Evolutionary conservation across 495 filamentous ascomycete species (phyloP), one percentile per base, ranked within the genome.

Genomic region (Neurospora terricola): DNA sequence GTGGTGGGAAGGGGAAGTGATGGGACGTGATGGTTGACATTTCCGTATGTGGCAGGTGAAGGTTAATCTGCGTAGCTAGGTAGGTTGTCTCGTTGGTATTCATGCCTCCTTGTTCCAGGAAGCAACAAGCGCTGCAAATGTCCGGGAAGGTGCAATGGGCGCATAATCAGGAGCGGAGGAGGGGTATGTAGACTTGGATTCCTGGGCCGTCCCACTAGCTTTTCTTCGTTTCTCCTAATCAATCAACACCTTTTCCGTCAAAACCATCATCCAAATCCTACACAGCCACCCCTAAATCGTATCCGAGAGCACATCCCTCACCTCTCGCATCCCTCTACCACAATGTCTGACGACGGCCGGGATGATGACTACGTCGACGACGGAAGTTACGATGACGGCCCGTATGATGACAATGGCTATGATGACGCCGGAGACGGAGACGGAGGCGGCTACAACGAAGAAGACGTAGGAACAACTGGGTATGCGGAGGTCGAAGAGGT

Each of bases 141-240:
- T 10, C 14, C 6, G 39, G 3, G 18, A 21, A 45, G 8, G n/a
- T 45, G 8, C 18, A 10, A 45, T 45, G 9, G 10, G 43, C 1
- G 7, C 8, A 45, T 21, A 2, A 9, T 0, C 8, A 45, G n/a
- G 43, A 10, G 9, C 8, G 4, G 43, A 21, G n/a, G 45, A 54
- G n/a, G 45, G 10, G 10, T 11, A 23, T 2, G 23, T 23, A 12
- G 21, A 54, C 2, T 2, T 23, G 1, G 2, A 9, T 23, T 54
- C 9, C 0, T 12, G 9, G 10, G 0, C n/a, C n/a, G 2, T 54
- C 18, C 42, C 7, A n/a, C 18, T 9, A 3, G 0, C 18, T n/a
- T 3, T 10, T 3, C 16, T 4, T 54, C 0, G 8, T 11, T 21
- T 54, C n/a, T 54, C 9, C 21, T 48, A 0, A 23, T 48, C n/a